Conservation (phyloP, 768 basidiomycete genomes). For the Lactifluus hygrophoroides region DNA sequence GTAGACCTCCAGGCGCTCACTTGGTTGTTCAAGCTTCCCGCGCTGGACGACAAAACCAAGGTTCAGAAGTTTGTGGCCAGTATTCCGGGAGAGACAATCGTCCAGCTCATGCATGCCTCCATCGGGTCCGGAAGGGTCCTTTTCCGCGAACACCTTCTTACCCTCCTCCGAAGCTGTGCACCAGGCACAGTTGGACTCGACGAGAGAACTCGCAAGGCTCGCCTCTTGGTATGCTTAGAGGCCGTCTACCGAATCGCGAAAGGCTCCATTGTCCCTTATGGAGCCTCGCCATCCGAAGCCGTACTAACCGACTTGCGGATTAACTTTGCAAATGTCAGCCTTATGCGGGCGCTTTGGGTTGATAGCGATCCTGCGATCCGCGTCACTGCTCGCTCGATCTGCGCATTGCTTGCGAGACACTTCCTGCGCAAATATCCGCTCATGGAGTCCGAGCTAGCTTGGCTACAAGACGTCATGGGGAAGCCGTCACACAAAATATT, state of each 20-base stretch:
- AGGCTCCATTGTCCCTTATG: not conserved
- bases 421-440: not conserved
- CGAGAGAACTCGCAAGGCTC: not conserved
- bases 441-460: not conserved
- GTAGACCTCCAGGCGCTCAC: not conserved
- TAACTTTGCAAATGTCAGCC: not conserved
- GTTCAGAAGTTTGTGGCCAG: not conserved
- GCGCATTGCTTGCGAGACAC: conserved; percentile 7
- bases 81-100: not conserved
- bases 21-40: conserved; percentile 2
- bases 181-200: not conserved
- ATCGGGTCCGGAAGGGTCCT: not conserved
- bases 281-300: not conserved
- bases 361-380: conserved; percentile 1
- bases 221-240: conserved; percentile 4
- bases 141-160: conserved; percentile 2
- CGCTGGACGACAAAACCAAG: conserved; percentile 1
- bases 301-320: conserved; percentile 1
- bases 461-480: not conserved
- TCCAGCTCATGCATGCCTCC: conserved; percentile 1
- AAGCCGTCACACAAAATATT: not conserved
- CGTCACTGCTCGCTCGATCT: not conserved
- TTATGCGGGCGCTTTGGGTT: conserved; percentile 1
- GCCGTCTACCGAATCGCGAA: conserved; percentile 2
- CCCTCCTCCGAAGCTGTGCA: conserved; percentile 7